Evolutionary conservation across 768 basidiomycete species (phyloP), one percentile per base, ranked within the genome.

Genomic region (Lentinula aciculospora): DNA sequence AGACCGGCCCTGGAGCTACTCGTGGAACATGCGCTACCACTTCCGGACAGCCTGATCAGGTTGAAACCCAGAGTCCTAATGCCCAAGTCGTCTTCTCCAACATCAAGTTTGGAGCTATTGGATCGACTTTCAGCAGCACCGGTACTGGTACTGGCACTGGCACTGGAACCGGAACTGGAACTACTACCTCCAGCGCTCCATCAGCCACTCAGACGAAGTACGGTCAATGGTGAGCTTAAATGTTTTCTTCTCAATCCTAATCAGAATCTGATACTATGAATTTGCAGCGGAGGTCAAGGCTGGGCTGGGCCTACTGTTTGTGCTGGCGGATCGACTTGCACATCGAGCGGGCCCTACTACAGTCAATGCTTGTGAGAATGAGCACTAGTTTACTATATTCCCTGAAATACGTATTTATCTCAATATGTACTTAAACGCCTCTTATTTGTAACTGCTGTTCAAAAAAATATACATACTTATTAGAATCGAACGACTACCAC

Each of bases 101-200:
- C 69, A 75, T 74, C 69, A 71, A 69, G 67, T 70, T 69, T 60
- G 73, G 73, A 28, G 59, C 60, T 62, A 71, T 74, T 65, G 71
- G 71, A 58, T 73, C 73, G 44, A 75, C 73, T 54, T 74, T 39
- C 58, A 39, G 51, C 51, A 32, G 31, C 27, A 58, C 57, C 27
- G 57, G 57, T 4, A 40, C 29, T 19, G 45, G 46, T 59, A 67
- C 57, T 4, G 57, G 57, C 2, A 56, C 55, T 8, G 39, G 45
- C n/a, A n/a, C 25, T 1, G 44, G 47, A 7, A 58, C 57, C 25
- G 51, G 51, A 4, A 53, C 51, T 39, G 51, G 51, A 19, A 42
- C 40, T 23, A 44, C 51, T 37, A 53, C 51, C 10, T 25, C 31
- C 45, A n/a, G 29, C 29, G 47, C 57, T 34, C 45, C 57, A 21